A percentile compares a stretch with the other conserved stretches of the same genome.
phyloP scores from a whole-genome alignment of 768 basidiomycete genomes.

The Dioszegia aurantiaca region DNA sequence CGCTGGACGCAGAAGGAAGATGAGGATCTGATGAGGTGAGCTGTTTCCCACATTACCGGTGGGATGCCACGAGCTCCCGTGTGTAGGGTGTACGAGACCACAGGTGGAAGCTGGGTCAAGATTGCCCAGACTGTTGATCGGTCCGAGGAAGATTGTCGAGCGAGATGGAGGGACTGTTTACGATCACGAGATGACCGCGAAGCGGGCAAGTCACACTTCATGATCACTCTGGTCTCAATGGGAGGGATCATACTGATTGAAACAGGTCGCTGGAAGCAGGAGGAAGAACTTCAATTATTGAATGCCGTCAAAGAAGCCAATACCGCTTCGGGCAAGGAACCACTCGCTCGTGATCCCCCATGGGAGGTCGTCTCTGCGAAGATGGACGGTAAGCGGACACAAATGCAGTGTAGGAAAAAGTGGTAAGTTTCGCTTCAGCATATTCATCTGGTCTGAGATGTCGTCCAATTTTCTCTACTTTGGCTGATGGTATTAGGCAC shows the following conservation, averaged over 20 bases:
- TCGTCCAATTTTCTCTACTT: no score
- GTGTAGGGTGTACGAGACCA: conserved; percentile 1
- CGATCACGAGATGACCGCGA: conserved; percentile 6
- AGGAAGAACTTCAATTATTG: conserved; percentile 23
- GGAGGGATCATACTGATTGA: background rate
- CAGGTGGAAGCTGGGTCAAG: conserved; percentile 25
- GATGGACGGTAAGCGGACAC: conserved; percentile 28
- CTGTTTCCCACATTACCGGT: background rate
- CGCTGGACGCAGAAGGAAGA: conserved; percentile 35
- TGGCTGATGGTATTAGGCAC: conserved; percentile 2
- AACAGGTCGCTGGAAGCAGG: conserved; percentile 25
- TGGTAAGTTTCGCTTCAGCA: no score
- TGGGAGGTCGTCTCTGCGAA: conserved; percentile 34
- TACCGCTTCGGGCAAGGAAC: conserved; percentile 18
- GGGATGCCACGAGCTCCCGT: no score
- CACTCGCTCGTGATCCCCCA: conserved; percentile 24
- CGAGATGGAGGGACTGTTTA: conserved; percentile 30
- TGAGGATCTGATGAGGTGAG: conserved; percentile 25
- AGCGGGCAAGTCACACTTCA: conserved; percentile 20
- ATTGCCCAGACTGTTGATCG: conserved; percentile 34
- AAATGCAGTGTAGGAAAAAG: conserved; percentile 36
- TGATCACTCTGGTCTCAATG: background rate
- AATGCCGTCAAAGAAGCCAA: conserved; percentile 28
- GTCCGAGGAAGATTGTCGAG: conserved; percentile 33
- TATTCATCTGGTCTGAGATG: background rate